Evolutionary conservation across 2,329 filamentous ascomycete genomes (phyloP), one percentile per base, ranked within the genome.

Genomic region (Clarireedia paspali): DNA sequence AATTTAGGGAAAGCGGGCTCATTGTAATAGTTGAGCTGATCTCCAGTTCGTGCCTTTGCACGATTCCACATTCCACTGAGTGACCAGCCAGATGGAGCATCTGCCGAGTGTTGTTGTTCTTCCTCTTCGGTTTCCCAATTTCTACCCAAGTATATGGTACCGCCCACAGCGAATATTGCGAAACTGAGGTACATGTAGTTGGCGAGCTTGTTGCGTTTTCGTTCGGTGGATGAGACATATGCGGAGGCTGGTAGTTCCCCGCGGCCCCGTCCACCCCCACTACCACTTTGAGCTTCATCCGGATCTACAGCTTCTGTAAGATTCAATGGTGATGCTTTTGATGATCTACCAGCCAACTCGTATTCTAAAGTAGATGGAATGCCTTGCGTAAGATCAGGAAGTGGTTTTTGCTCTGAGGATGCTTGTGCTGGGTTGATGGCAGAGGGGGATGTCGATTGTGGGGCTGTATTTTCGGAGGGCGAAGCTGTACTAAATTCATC

Each of bases 1-100:
- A 99, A 80, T 77, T 96, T 96, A 57, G 90, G 85, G 72, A 97
- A 97, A 7, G 91, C 87, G 3, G 94, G 94, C 67, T 97, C 92
- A 63, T 92, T 92, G 76, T 97, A 99, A 77, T 97, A 97, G 63
- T 85, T 88, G 59, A 94, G 79, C 57, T 90, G 83, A 61, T 89
- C 85, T 59, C 78, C 79, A 64, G 89, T 77, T 53, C 94, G 85
- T 53, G 91, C 86, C 66, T 79, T 84, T 52, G 86, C 84, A 58
- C 94, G 88, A 65, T 84, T 83, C 78, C 88, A 97, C 82, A 94
- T 94, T 30, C 88, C 76, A 2, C 74, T 75, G 1, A 87, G 71
- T 3, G 80, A 78, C 88, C 90, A 96, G 59, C 91, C 92, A 52
- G 88, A 88, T 53, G 90, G 88, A 17, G 87, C 81, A 54, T 91